Base-by-base conservation (phyloP, 441 rosid species). In the Lepidium campestre region DNA sequence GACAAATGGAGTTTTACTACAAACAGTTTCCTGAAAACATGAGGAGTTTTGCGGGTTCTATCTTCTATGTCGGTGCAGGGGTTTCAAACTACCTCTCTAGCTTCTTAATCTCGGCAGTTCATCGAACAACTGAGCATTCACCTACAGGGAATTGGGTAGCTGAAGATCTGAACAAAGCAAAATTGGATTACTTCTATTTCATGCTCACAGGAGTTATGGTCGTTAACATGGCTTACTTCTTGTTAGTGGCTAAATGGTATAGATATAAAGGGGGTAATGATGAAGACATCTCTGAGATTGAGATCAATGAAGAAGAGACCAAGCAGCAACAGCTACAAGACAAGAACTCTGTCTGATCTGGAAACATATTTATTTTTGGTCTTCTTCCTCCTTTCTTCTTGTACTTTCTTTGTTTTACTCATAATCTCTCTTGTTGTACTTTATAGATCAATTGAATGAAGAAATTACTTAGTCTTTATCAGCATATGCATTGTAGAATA, bases 11-110 rank as follows among this genome's bases (percentile, higher is more conserved):
- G 65, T 87, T 89, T 65, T 87, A 83, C 78, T 89, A 85, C 82
- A 89, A 85, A 81, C 96, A 85, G 59, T 86, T 89, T 56, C 96
- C 91, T 1, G 96, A 89, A 76, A 85, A 89, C 77, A 89, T 89
- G 96, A 87, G 83, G 67, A 89, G 90, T 69, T 77, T 89, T 27
- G 96, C 84, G 1, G 94, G 97, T 58, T 83, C 97, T 5, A 66
- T 90, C 40, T 84, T 48, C 54, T 86, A 75, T 14, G 86, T 90
- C 0, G 90, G 88, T 20, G 10, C 34, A 22, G 92, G 94, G n/a
- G 81, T 73, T 6, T 77, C 90, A 15, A 85, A 84, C 52, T 90
- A 86, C 70, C 36, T 88, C 5, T 82, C 85, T 62, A 85, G 83
- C 74, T 73, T 86, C 14, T 73, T 90, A 46, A 87, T 87, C 20